Evolutionary conservation across 441 rosid species (phyloP), one percentile per base, ranked within the genome.

Genomic region (Hura crepitans): DNA sequence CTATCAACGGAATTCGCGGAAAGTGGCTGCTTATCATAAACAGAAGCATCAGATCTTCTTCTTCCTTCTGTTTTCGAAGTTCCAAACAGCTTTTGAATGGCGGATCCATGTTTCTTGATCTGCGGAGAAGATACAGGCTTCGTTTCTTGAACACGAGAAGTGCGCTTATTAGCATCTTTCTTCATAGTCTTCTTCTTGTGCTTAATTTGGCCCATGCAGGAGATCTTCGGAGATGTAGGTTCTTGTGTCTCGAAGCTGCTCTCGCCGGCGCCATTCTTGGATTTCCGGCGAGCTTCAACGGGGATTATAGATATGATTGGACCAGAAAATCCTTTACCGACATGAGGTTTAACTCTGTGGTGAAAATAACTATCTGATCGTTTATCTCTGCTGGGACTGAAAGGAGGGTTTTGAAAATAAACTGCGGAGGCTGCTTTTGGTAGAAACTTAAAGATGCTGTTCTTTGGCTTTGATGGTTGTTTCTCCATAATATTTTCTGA

Each of bases 161-260:
- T 57, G 10, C 58, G 74, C 17, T 47, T 37, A 51, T 64, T 73
- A 35, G 28, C 15, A 5, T 28, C 30, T 5, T 39, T 39, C 37
- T 50, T 70, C 2, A 53, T 49, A 45, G 71, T 80, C 43, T 62
- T 80, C 63, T 84, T 88, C 82, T 81, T 82, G 62, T 80, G 83
- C 82, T 91, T 91, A 89, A 93, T 87, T 72, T 91, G 89, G 10
- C 98, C 98, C 78, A 91, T 91, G 68, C 98, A 93, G 0, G 98
- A 91, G 45, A 93, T 83, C 73, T 91, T 91, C 4, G 98, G 98
- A 3, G 98, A 93, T 20, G 87, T 84, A 6, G 98, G 98, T 53
- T 91, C 98, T 22, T 81, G 81, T 7, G 81, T 74, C 8, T 70
- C 81, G 20, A 75, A 70, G 39, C 65, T 59, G 57, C 10, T 53